Base-by-base conservation (phyloP, 192 early-diverging fungal species). In the Coemansia erecta region DNA sequence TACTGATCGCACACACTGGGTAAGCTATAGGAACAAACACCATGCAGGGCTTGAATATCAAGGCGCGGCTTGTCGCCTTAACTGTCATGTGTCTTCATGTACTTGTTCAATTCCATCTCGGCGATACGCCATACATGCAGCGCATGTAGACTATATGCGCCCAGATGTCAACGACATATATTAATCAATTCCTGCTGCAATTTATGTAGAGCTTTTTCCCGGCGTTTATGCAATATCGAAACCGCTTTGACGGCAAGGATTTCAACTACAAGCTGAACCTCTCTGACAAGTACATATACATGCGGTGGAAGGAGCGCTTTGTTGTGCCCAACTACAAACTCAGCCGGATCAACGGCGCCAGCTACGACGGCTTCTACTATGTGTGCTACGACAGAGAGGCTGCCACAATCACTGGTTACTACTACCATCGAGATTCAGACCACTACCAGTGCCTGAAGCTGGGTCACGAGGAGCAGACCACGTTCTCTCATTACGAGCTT, bases 221-320 rank as follows among this genome's bases (percentile, higher is more conserved):
- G n/a, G 64, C 66, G 17, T 81, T 81, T 53, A 57, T 51, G 39
- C 62, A 58, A 37, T 61, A 78, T 53, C 57, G 69, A 33, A 67
- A 47, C 53, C 65, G 51, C 13, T 81, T 83, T 40, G 70, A 77
- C 54, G 21, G 61, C 52, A 47, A 45, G 17, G 66, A 68, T 53
- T 72, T 72, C 66, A 39, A 35, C 22, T 81, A 76, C 68, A 56
- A 68, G 57, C 85, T 85, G 54, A 64, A 59, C 42, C 54, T 68
- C 17, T 70, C 76, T 1, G 86, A 92, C 80, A 78, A 82, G 39
- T 60, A 54, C 51, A 73, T 92, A 8, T 92, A 89, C 64, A 92
- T 92, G 90, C 81, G 90, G 24, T 92, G 90, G 90, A 92, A 92
- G 86, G 90, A 92, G 69, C 87, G 87, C 63, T 92, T 90, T 76